Percentiles rank a stretch among this genome's conserved stretches.
Conservation (phyloP, 768 basidiomycete genomes). For the Rhizopogon sp. region DNA sequence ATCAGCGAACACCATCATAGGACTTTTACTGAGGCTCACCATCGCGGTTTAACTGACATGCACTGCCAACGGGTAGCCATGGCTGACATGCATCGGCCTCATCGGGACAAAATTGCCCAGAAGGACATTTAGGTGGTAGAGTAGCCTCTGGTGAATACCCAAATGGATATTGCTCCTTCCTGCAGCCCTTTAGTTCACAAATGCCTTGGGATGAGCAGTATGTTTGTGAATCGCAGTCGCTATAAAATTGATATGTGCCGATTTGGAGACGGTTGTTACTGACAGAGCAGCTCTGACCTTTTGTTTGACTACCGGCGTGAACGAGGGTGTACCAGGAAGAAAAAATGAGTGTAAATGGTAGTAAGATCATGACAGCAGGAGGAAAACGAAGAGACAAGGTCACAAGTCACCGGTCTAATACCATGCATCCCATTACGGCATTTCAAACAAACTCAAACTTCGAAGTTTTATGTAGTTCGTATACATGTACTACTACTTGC, state of each 20-base stretch:
- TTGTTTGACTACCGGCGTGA: conserved; percentile 41
- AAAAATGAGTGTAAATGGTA: conserved; percentile 51
- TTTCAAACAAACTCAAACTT: no score
- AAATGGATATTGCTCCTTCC: conserved; percentile 74
- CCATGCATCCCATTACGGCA: no score
- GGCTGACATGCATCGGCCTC: conserved; percentile 68
- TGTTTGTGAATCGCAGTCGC: conserved; percentile 67
- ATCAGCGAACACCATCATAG: not conserved
- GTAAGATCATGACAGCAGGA: conserved; percentile 16
- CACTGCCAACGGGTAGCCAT: conserved; percentile 53
- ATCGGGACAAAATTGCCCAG: conserved; percentile 76
- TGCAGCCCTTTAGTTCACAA: conserved; percentile 65
- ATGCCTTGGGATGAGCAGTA: conserved; percentile 55
- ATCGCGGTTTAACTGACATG: conserved; percentile 85
- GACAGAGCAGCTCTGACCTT: conserved; percentile 45
- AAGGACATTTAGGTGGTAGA: conserved; percentile 58
- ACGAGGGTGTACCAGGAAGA: conserved; percentile 35
- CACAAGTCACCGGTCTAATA: no score
- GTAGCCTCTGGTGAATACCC: conserved; percentile 44
- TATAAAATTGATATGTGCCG: conserved; percentile 76
- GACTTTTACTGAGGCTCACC: conserved; percentile 37
- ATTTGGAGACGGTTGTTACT: conserved; percentile 62
- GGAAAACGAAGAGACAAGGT: not conserved
- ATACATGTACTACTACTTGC: conserved; percentile 41
- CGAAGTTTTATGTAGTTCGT: not conserved